A percentile compares a stretch with the other conserved stretches of the same genome.
Evolutionary conservation across 108 stramenopile genomes (phyloP).

Genomic region (Stephanodiscus minutulus): DNA sequence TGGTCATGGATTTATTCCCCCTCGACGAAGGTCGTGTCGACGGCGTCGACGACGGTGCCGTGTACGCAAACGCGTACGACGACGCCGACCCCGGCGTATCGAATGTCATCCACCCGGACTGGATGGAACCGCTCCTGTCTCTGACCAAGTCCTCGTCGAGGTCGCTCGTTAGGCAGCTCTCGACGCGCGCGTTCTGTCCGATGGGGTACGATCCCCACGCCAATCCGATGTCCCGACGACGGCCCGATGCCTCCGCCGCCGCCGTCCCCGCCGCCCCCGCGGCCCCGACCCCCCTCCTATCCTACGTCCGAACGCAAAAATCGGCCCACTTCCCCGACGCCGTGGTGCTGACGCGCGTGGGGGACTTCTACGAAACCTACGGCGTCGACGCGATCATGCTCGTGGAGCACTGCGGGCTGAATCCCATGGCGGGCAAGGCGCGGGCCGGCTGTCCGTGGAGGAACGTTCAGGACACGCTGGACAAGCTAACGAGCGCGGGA

Average conservation of each 20-base stretch:
- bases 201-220: slow-evolving; percentile 80
- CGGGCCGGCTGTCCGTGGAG: slow-evolving; percentile 92
- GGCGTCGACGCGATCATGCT: slow-evolving; percentile 94
- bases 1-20: slow-evolving; percentile 37
- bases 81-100: slow-evolving; percentile 36
- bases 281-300: slow-evolving; percentile 56
- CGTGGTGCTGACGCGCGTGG: slow-evolving; percentile 85
- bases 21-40: neutral
- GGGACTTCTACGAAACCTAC: slow-evolving; percentile 97
- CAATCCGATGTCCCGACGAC: slow-evolving; percentile 21
- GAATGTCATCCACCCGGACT: slow-evolving; percentile 58
- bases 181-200: slow-evolving; percentile 60
- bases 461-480: slow-evolving; percentile 91
- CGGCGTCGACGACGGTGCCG: neutral
- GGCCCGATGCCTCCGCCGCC: neutral
- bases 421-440: slow-evolving; percentile 93
- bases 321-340: slow-evolving; percentile 49
- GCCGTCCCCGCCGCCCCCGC: neutral
- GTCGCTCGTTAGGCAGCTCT: slow-evolving; percentile 64
- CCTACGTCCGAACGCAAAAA: slow-evolving; percentile 72
- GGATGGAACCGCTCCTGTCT: slow-evolving; percentile 66
- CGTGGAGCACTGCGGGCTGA: slow-evolving; percentile 93
- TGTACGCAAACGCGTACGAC: slow-evolving; percentile 3
- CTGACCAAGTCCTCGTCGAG: slow-evolving; percentile 64
- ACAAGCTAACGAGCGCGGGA: slow-evolving; percentile 80